Base-by-base conservation (phyloP, 1,139 yeast genomes). In the Yamadazyma buinensis region DNA sequence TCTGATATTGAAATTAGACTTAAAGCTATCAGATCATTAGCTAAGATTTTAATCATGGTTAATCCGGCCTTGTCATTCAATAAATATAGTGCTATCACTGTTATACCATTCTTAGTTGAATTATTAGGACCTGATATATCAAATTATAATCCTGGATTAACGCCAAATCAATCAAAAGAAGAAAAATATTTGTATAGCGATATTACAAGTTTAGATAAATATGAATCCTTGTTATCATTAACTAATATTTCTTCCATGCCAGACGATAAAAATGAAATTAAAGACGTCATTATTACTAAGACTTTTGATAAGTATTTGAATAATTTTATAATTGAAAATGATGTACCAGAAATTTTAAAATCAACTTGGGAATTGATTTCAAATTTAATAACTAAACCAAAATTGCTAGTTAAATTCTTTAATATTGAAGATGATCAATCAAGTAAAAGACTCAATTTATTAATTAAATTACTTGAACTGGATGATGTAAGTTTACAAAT, bases 101-200 rank as follows among this genome's bases (percentile, higher is more conserved):
- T 70, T 12, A 49, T 75, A 6, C 77, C 79, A 1, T 75, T 74
- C 40, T 52, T 77, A 29, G 52, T 65, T 4, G 82, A 76, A 47
- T 49, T 72, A 7, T 45, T 75, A 24, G 70, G 69, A 0, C 61
- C 62, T 6, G 58, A 55, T 35, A 49, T 56, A 6, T 37, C 57
- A 6, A 41, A 50, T 11, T 58, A 60, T 33, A 21, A 44, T 3
- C 55, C 57, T 0, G 26, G 33, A 5, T 26, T 38, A 11, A 15
- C 20, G 19, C 29, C 34, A 15, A 42, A 41, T 2, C 29, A 32
- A 8, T 5, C 19, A 17, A 17, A 17, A 7, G 38, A 37, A 1
- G 47, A 42, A 4, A 34, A 42, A 8, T 60, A 59, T 31, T 43
- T 57, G 15, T 43, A 50, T 30, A 63, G 62, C 5, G 32, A 42